Base-by-base conservation (phyloP, 495 filamentous ascomycete genomes). In the Margaritispora aquatica region DNA sequence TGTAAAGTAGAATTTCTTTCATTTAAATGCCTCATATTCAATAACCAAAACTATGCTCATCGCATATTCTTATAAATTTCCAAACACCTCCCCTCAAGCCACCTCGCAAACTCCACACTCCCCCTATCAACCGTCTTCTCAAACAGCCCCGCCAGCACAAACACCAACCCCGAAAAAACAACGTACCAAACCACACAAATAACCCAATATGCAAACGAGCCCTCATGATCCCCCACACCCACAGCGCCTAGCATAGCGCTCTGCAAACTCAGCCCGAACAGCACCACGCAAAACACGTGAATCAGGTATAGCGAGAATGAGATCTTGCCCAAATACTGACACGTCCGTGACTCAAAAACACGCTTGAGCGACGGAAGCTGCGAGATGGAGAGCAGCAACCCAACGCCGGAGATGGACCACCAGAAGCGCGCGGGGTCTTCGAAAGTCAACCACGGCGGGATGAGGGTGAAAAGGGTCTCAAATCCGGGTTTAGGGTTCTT, bases 271-370 rank as follows among this genome's bases (percentile, higher is more conserved):
- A 58, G 56, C 7, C 56, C 56, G 34, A 51, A 58, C 3, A 58
- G 17, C 26, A 58, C 1, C 21, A 58, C 8, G 21, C 46, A 51
- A 21, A 51, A 58, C 19, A 27, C 79, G 54, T 82, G 81, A 19
- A 64, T 77, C 44, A 84, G 75, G 51, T 82, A 83, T 51, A 84
- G 75, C 5, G 75, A 71, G 65, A 72, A 84, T 5, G 76, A 78
- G 55, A 85, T 78, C 29, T 79, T 74, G 24, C 47, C 47, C 2
- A 83, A 75, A 64, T 87, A 87, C 63, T 85, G 84, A 26, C 79
- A 79, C 0, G 86, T 54, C 0, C 72, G 66, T 46, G 76, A 75
- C 47, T 78, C 77, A 66, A 87, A 83, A 51, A 85, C 8, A 66
- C 46, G 66, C 59, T 80, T 77, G 54, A 85, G 74, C 17, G 70